Conservation (phyloP, 345 rosid species). For the Ceriops tagal region DNA sequence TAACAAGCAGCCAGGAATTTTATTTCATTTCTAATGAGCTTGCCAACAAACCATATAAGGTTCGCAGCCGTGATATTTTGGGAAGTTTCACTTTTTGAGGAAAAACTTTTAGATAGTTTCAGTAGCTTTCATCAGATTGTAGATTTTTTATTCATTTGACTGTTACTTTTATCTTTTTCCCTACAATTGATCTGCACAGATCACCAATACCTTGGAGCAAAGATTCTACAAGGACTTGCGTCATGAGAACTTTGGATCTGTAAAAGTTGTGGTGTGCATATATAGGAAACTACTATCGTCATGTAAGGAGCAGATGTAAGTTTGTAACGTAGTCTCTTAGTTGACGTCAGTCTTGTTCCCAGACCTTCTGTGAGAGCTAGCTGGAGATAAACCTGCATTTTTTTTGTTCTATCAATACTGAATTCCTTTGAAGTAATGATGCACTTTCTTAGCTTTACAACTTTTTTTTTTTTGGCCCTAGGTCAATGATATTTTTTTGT, state of each 20-base stretch:
- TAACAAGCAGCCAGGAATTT: no score
- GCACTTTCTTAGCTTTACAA: not conserved
- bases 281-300: slow-evolving; percentile 64
- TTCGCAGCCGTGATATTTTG: no score
- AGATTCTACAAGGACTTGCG: slow-evolving; percentile 77
- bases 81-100: not conserved
- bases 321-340: slow-evolving; percentile 16
- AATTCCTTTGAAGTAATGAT: not conserved
- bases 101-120: not conserved
- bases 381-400: not conserved
- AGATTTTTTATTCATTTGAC: slow-evolving; percentile 13
- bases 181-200: slow-evolving; percentile 31
- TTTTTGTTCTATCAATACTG: not conserved
- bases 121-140: not conserved
- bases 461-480: not conserved
- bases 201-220: slow-evolving; percentile 67
- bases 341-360: not conserved
- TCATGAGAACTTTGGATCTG: slow-evolving; percentile 67
- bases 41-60: no score
- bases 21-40: no score
- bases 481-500: no score
- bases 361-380: not conserved
- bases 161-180: slow-evolving; percentile 16
- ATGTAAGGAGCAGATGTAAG: slow-evolving; percentile 90
- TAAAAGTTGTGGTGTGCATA: slow-evolving; percentile 63